Conservation (phyloP, 371 early-diverging fungal species). For the Sporodiniella umbellata region DNA sequence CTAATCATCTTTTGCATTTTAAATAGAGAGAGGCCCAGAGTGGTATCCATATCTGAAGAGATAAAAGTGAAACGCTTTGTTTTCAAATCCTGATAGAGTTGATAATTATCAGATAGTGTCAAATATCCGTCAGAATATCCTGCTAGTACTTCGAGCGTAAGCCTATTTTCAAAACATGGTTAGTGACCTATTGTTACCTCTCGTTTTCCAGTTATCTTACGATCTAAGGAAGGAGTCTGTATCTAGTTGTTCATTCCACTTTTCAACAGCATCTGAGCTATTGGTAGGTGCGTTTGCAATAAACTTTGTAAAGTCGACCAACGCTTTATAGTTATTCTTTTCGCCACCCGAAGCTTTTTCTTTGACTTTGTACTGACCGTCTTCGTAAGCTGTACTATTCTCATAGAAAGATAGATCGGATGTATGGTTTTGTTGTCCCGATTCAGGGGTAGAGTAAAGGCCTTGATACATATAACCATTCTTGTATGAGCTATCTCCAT, state of each 20-base stretch:
- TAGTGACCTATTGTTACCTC: background rate
- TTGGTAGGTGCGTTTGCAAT: slow-evolving; percentile 20
- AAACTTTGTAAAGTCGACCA: slow-evolving; percentile 36
- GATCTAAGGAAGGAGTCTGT: slow-evolving; percentile 31
- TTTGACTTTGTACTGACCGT: slow-evolving; percentile 29
- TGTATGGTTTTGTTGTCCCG: background rate
- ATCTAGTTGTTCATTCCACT: slow-evolving; percentile 30
- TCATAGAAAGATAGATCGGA: slow-evolving; percentile 19
- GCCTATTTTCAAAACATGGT: background rate
- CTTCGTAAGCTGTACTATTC: slow-evolving; percentile 19
- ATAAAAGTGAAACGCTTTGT: slow-evolving; percentile 8
- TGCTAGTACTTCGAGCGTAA: background rate
- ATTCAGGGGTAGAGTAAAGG: background rate
- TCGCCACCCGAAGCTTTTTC: slow-evolving; percentile 4
- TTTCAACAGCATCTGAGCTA: slow-evolving; percentile 9
- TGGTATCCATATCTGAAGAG: slow-evolving; percentile 18
- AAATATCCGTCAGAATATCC: slow-evolving; percentile 28
- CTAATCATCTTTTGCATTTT: slow-evolving; percentile 4
- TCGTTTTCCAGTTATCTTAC: slow-evolving; percentile 7
- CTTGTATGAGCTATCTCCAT: slow-evolving; percentile 22
- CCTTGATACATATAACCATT: slow-evolving; percentile 37
- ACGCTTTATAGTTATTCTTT: slow-evolving; percentile 11
- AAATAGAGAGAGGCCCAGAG: slow-evolving; percentile 3
- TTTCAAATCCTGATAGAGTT: slow-evolving; percentile 20
- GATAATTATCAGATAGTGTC: slow-evolving; percentile 22